Base-by-base conservation (phyloP, 495 filamentous ascomycete species). In the Aspergillus cristatus region DNA sequence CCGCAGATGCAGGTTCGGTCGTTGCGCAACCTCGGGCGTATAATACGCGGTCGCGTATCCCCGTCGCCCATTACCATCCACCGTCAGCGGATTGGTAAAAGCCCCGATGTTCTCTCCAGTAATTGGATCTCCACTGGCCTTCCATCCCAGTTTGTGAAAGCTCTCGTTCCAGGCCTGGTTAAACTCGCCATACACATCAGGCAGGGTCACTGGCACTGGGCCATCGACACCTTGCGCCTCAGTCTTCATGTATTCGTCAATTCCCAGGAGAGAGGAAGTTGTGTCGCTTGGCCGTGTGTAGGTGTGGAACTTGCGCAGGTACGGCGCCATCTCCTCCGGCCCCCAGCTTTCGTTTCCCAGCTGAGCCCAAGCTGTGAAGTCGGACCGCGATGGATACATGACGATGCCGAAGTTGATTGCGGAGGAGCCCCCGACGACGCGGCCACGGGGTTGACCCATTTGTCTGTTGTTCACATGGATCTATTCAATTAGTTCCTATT, bases 391-490 rank as follows among this genome's bases (percentile, higher is more conserved):
- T 7, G 50, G 54, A 13, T 47, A 51, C 18, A 54, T 37, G 14
- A 51, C 28, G 11, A 46, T 40, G 8, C 43, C 39, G 16, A 47
- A 44, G 26, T 78, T 79, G 40, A 81, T 56, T 1, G 60, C 68
- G 12, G 68, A 73, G 11, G 68, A 70, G 6, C 76, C 78, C 7
- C 76, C 78, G 2, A 78, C 53, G 22, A 66, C 60, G 36, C 71
- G 72, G 17, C 73, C 75, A 5, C 68, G 70, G 10, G 63, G 44
- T 35, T 62, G 54, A 1, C 30, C 42, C 16, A 57, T 47, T 30
- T 40, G 38, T 3, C 50, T 47, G 18, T 47, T 47, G n/a, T 60
- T 51, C 5, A 42, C 38, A 37, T 52, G 26, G 35, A 15, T 37
- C 42, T 35, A 17, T 8, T 36, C 39, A 16, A 34, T 28, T n/a